Evolutionary conservation across 2,329 filamentous ascomycete genomes (phyloP), one percentile per base, ranked within the genome.

Genomic region (Talaromyces sp.): DNA sequence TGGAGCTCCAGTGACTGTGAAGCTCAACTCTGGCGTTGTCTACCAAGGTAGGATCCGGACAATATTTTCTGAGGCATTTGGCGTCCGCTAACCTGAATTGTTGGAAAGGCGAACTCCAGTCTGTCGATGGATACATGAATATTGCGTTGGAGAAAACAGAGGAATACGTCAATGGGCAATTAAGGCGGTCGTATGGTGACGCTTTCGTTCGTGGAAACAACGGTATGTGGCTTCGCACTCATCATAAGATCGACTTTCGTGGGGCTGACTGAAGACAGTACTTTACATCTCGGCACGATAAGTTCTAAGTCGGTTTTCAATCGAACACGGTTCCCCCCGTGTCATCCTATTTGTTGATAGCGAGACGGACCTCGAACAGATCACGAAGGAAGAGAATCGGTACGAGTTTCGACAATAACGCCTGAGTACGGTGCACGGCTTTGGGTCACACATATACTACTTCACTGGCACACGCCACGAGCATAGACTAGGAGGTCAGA

Each of bases 121-220:
- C 93, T 0, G 93, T 99, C 57, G 95, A 99, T 77, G 95, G 95
- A 59, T 99, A 98, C 80, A 99, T 99, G 95, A 99, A 99, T 80
- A 97, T 99, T 75, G 93, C 95, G 12, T 85, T 99, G 33, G 95
- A 99, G 78, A 95, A 96, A 80, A 96, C 92, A 21, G 88, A 91
- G 67, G 95, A 99, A 79, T 92, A 88, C 70, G 89, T 97, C 69
- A 89, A 96, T 72, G 93, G 93, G 46, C 85, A 87, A 67, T 86
- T 93, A 78, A 85, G 90, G 70, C 85, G 91, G 71, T 90, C 86
- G 61, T 97, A 96, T 75, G 93, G 93, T 7, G 93, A 98, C 81
- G 92, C 93, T 5, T 98, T 98, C 76, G 90, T 98, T 63, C 86
- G 93, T 76, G 93, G 93, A 69, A 98, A 98, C 80, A 98, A 98